Evolutionary conservation across 78 protist species (phyloP).

Genomic region (Protostelium mycophagum): DNA sequence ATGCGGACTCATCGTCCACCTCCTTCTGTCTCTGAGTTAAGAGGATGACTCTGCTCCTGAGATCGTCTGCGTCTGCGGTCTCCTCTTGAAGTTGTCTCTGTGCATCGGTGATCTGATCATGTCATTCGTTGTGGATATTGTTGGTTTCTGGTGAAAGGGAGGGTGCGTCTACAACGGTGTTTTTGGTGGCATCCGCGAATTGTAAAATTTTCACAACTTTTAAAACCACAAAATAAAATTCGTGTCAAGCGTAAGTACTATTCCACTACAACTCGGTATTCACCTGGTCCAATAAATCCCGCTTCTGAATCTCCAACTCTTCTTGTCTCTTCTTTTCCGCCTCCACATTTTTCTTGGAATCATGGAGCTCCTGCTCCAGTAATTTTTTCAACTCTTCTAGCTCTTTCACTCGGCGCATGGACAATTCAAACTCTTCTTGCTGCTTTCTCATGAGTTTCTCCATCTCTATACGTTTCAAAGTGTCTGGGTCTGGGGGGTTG

Average conservation of each 20-base stretch:
- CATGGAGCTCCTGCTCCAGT: not conserved
- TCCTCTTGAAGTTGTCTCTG: not conserved
- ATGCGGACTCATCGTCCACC: not conserved
- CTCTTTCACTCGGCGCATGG: not conserved
- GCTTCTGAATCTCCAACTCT: not conserved
- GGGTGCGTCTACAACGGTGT: too few species aligned
- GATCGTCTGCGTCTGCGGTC: not conserved
- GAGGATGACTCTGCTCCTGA: not conserved
- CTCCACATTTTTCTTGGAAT: too few species aligned
- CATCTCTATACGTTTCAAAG: not conserved
- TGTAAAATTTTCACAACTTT: too few species aligned
- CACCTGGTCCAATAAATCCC: not conserved
- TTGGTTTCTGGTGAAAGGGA: too few species aligned
- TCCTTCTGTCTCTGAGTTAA: not conserved
- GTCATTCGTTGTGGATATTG: too few species aligned
- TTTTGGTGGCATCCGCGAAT: too few species aligned
- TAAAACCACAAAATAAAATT: too few species aligned
- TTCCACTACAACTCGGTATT: too few species aligned
- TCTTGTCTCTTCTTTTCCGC: not conserved
- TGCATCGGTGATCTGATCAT: not conserved
- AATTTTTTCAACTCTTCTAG: not conserved
- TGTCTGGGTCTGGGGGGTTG: not conserved
- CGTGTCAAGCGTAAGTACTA: too few species aligned
- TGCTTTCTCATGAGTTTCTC: not conserved
- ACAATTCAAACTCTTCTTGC: not conserved